These are phyloP conservation scores for Lineolata rhizophorae DNA, from an alignment of 495 filamentous ascomycete genomes.

Conservation along the genomic window DNA sequence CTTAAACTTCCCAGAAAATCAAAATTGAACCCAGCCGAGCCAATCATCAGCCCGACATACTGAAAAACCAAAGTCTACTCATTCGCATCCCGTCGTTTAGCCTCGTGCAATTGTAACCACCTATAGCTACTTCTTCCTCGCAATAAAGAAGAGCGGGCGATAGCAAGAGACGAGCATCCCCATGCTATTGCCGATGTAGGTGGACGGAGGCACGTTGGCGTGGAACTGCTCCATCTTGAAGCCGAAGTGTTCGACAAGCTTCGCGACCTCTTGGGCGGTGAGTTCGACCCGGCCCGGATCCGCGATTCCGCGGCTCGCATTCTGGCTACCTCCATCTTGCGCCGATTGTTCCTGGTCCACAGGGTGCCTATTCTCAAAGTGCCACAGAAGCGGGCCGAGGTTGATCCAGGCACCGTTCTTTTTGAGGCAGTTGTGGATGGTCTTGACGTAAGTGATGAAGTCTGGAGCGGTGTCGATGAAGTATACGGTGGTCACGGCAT, in stretches of 20 bases:
- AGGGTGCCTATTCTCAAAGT: conserved; percentile 42
- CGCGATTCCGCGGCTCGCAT: conserved; percentile 37
- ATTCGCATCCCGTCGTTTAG: too few relatives aligned
- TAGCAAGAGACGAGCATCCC: conserved; percentile 79
- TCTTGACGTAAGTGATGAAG: conserved; percentile 67
- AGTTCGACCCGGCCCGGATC: conserved; percentile 75
- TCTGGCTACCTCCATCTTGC: background rate
- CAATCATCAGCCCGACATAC: too few relatives aligned
- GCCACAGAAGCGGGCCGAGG: conserved; percentile 78
- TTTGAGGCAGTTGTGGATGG: conserved; percentile 55
- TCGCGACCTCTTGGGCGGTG: conserved; percentile 66
- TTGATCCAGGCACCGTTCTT: conserved; percentile 71
- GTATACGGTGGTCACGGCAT: conserved; percentile 75
- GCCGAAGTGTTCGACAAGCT: conserved; percentile 50
- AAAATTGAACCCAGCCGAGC: too few relatives aligned
- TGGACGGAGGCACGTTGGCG: conserved; percentile 28
- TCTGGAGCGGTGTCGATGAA: conserved; percentile 96
- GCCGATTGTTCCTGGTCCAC: conserved; percentile 7
- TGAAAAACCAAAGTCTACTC: too few relatives aligned
- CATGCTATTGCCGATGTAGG: conserved; percentile 64
- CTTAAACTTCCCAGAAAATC: too few relatives aligned
- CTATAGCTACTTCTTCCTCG: conserved; percentile 57
- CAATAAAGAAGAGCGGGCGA: conserved; percentile 59
- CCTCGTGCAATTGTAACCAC: too few relatives aligned
- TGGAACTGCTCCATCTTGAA: conserved; percentile 35